Conservation (phyloP, 768 basidiomycete genomes). For the Boletus vermiculosoides region DNA sequence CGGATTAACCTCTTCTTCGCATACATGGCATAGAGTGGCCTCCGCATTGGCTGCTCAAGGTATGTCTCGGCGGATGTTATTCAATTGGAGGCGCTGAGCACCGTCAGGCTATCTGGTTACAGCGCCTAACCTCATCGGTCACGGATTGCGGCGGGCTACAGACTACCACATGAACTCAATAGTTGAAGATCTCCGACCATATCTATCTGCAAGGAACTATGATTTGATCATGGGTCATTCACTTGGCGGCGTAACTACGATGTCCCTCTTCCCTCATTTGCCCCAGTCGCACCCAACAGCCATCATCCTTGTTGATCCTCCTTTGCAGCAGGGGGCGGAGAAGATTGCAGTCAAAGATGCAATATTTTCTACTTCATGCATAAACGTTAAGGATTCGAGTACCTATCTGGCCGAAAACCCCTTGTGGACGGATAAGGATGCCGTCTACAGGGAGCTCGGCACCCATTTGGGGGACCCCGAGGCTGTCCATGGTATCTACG, state of each 20-base stretch:
- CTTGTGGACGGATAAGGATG: neutral
- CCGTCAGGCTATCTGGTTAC: constrained; percentile 19
- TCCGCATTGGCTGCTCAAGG: constrained; percentile 16
- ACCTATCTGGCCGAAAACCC: neutral
- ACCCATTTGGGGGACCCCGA: neutral
- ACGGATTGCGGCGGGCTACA: neutral
- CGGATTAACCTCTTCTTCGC: constrained; percentile 15
- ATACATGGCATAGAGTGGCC: constrained; percentile 14
- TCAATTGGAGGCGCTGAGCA: neutral
- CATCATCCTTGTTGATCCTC: neutral
- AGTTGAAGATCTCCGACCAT: constrained; percentile 13
- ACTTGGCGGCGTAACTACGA: constrained; percentile 12
- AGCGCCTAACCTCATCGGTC: constrained; percentile 16
- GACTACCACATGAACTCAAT: constrained; percentile 3
- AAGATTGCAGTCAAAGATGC: neutral
- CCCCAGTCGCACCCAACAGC: neutral
- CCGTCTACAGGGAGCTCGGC: neutral
- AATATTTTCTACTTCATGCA: neutral
- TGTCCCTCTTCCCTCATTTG: constrained; percentile 12
- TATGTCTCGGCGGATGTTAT: neutral
- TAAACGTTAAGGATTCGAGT: neutral
- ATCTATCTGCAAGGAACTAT: constrained; percentile 5
- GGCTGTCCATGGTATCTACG: neutral
- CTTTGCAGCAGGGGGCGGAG: neutral
- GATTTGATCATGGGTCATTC: constrained; percentile 23